Evolutionary conservation across 2,329 filamentous ascomycete genomes (phyloP).

Genomic region (Sporothrix pallida): DNA sequence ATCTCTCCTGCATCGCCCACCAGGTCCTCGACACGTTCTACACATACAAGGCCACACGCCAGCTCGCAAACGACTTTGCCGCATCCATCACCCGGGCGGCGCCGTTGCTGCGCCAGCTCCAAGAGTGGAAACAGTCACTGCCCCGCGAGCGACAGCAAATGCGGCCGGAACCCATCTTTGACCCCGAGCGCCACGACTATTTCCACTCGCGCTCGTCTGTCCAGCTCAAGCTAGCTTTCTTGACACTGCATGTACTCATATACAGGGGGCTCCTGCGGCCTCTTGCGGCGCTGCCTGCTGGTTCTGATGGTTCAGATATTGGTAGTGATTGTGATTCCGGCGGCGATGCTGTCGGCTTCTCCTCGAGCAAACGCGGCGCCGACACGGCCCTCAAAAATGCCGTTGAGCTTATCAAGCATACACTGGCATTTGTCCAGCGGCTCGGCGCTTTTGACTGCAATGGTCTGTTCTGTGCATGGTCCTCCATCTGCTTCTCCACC

Average conservation of each 20-base stretch:
- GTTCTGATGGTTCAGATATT: not conserved
- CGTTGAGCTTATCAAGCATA: constrained; percentile 7
- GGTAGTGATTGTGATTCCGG: not conserved
- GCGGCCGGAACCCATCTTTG: constrained; percentile 3
- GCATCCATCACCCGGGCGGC: not conserved
- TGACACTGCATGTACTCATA: constrained; percentile 8
- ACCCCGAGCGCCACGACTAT: constrained; percentile 18
- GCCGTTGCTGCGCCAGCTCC: not conserved
- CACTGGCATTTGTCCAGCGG: not conserved
- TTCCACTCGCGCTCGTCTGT: constrained; percentile 22
- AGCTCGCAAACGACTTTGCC: not conserved
- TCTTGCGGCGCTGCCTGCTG: not conserved
- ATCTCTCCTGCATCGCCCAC: not conserved
- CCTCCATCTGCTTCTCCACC: constrained; percentile 6
- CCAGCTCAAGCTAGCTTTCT: constrained; percentile 1
- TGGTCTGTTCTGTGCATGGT: not conserved
- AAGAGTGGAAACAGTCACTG: not conserved
- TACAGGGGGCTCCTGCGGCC: constrained; percentile 4
- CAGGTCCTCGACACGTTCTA: not conserved
- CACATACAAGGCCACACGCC: not conserved
- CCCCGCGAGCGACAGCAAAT: not conserved
- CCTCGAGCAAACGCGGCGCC: not conserved
- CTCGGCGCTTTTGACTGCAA: constrained; percentile 14
- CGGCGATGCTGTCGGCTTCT: not conserved
- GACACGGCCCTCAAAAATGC: not conserved